phyloP scores from a whole-genome alignment of 805 yeast species.

The Yamadazyma laniorum region DNA sequence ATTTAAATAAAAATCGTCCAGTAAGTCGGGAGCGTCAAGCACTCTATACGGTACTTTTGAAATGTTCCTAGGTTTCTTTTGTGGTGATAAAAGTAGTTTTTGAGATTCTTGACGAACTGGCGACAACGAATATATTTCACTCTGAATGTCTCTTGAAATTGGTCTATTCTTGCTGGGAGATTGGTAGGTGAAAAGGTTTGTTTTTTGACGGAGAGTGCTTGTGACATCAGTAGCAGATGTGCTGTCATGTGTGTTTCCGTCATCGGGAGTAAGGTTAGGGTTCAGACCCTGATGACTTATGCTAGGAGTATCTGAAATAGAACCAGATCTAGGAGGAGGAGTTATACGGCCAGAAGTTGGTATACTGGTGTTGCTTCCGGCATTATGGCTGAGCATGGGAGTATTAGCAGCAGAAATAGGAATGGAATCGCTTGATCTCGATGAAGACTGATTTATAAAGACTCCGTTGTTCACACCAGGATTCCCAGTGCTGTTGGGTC shows the following conservation, averaged over 20 bases:
- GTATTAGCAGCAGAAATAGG: conserved; percentile 3
- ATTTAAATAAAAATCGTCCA: conserved; percentile 90
- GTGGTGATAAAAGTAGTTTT: conserved; percentile 73
- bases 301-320: neutral
- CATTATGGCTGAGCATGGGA: neutral
- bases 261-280: neutral
- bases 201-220: conserved; percentile 40
- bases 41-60: conserved; percentile 89
- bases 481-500: conserved; percentile 22
- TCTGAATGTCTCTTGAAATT: conserved; percentile 60
- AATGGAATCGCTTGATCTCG: conserved; percentile 13
- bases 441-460: conserved; percentile 9
- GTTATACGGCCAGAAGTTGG: conserved; percentile 18
- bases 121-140: conserved; percentile 74
- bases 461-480: conserved; percentile 6
- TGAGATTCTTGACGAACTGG: conserved; percentile 91
- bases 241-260: conserved; percentile 2
- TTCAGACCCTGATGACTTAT: conserved; percentile 6
- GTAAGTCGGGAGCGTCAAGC: conserved; percentile 91
- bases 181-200: conserved; percentile 72
- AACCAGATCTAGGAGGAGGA: conserved; percentile 18
- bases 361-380: neutral
- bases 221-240: conserved; percentile 19
- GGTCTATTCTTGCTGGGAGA: conserved; percentile 67
- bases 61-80: conserved; percentile 72